Conservation (phyloP, 1,139 yeast species). For the Candida neerlandica region DNA sequence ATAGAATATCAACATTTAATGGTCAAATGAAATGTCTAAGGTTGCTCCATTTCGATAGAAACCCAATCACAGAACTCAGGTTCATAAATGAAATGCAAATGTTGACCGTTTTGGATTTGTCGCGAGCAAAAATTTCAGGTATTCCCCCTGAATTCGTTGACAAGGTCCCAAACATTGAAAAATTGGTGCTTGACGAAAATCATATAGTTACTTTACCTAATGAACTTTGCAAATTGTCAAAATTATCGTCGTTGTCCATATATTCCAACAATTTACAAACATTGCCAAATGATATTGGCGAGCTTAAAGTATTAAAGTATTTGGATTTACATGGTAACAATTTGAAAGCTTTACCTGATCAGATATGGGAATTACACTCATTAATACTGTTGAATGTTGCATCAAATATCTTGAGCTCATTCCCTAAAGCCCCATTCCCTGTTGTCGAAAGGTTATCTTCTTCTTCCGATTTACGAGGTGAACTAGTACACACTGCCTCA, state of each 20-base stretch:
- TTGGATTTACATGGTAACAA: conserved; percentile 89
- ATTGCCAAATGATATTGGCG: conserved; percentile 70
- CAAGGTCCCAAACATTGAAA: conserved; percentile 69
- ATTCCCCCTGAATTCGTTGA: conserved; percentile 67
- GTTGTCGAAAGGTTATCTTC: conserved; percentile 41
- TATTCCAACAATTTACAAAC: conserved; percentile 74
- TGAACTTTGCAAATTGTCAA: conserved; percentile 61
- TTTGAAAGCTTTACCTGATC: conserved; percentile 67
- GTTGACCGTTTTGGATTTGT: conserved; percentile 72
- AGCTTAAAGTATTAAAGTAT: conserved; percentile 59
- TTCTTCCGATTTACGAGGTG: conserved; percentile 14
- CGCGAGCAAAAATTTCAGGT: conserved; percentile 79
- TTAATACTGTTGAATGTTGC: conserved; percentile 71
- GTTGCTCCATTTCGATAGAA: conserved; percentile 55
- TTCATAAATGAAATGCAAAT: conserved; percentile 59
- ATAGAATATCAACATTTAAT: conserved; percentile 71
- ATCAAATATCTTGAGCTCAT: conserved; percentile 70
- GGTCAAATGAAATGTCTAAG: conserved; percentile 63
- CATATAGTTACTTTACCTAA: conserved; percentile 78
- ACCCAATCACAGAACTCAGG: conserved; percentile 76
- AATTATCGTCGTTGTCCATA: conserved; percentile 66
- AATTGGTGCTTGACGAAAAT: conserved; percentile 76
- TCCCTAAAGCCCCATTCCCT: conserved; percentile 59
- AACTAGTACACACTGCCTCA: conserved; percentile 23
- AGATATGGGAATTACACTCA: conserved; percentile 64